Base-by-base conservation (phyloP, 371 early-diverging fungal species). In the Batkoa obscura region DNA sequence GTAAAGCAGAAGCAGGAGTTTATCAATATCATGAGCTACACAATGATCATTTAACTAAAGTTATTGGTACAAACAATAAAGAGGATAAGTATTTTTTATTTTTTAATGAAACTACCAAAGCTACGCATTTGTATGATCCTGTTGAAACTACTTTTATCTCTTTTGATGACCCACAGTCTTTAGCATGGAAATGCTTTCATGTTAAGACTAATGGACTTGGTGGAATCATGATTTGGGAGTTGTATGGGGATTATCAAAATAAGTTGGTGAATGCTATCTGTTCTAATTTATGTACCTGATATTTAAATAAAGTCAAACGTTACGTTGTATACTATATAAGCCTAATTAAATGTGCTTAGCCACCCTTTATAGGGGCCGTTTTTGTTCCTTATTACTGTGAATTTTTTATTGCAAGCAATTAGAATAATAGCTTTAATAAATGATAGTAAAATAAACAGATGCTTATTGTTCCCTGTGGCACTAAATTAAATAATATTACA, bases 161-260 rank as follows among this genome's bases (percentile, higher is more conserved):
- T 1, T 43, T 30, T 43, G 55, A 53, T 3, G 53, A 53, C 15
- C 3, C 35, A 3, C 36, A 38, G 8, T 38, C 41, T 8, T 38
- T 53, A 15, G 35, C 17, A 15, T 38, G 36, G 30, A 55, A 55
- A 43, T n/a, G 13, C 13, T 35, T 30, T 10, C 33, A 55, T 32
- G 33, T 43, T 15, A 55, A 55, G 13, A 8, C 2, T 3, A 2
- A 31, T 9, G n/a, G 15, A 17, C 43, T 43, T 13, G 43, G 43
- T 5, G 55, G 55, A 33, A 31, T 34, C 13, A 55, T 55, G 55
- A 43, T 55, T 43, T 55, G 55, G 55, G 43, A 55, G 30, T 9
- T 55, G 2, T 55, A 56, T 23, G 71, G 68, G 8, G 67, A 65
- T 17, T 64, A 48, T 1, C 70, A 70, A 49, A 6, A 48, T 48